A percentile compares a stretch with the other conserved stretches of the same genome.
These are phyloP conservation scores for Acanthamoeba divionensis DNA, from an alignment of 208 protist genomes.

Conservation along the genomic window DNA sequence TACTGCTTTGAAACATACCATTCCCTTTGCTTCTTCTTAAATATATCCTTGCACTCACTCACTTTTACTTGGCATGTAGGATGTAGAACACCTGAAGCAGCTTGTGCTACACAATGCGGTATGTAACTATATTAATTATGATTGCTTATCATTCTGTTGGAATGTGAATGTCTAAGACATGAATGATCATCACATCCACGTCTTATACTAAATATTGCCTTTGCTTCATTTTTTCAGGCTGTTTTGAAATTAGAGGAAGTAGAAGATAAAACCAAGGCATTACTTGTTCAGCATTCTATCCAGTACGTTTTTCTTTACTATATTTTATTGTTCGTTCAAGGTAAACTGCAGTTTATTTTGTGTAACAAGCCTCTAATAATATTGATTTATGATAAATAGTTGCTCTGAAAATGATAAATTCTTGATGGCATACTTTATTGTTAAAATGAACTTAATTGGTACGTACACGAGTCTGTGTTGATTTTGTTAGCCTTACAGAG, in stretches of 20 bases:
- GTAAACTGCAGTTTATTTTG: neutral
- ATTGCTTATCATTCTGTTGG: neutral
- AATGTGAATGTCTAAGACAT: slow-evolving; percentile 80
- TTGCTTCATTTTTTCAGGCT: slow-evolving; percentile 15
- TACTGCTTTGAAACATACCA: neutral
- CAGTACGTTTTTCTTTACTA: slow-evolving; percentile 26
- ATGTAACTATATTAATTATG: slow-evolving; percentile 81
- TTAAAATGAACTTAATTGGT: slow-evolving; percentile 38
- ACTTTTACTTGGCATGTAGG: slow-evolving; percentile 61
- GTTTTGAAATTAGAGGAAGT: slow-evolving; percentile 68
- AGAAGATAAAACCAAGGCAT: slow-evolving; percentile 22
- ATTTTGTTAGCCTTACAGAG: slow-evolving; percentile 83
- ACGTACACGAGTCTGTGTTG: neutral
- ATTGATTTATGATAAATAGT: neutral
- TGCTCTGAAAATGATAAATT: slow-evolving; percentile 57
- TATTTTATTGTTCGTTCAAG: neutral
- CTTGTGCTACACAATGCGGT: slow-evolving; percentile 92
- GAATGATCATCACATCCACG: slow-evolving; percentile 75
- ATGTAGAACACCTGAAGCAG: slow-evolving; percentile 89
- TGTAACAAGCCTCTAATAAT: neutral
- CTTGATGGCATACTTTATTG: slow-evolving; percentile 50
- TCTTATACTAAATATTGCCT: neutral
- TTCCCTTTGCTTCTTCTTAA: neutral
- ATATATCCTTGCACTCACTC: neutral
- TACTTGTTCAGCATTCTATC: slow-evolving; percentile 69